phyloP scores from a whole-genome alignment of 768 basidiomycete species.

The Xerocomus spinulosus region DNA sequence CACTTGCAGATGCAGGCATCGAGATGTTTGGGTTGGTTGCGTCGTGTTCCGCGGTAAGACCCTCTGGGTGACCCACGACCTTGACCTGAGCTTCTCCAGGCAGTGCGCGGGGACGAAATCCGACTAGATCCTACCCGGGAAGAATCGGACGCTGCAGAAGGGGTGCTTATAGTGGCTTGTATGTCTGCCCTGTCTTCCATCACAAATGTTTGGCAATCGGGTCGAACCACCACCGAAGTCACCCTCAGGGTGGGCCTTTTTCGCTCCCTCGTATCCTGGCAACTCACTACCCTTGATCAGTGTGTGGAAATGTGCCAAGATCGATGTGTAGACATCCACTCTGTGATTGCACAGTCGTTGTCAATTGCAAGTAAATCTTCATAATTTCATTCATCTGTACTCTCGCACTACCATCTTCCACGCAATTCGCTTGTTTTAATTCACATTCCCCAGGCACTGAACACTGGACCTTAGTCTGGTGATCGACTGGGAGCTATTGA shows the following conservation, averaged over 20 bases:
- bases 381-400: constrained; percentile 3
- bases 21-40: constrained; percentile 86
- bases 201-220: constrained; percentile 85
- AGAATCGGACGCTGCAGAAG: constrained; percentile 55
- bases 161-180: constrained; percentile 73
- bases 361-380: constrained; percentile 24
- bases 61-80: not conserved
- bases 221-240: constrained; percentile 53
- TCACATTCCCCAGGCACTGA: too few species aligned
- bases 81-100: constrained; percentile 35
- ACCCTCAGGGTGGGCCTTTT: constrained; percentile 50
- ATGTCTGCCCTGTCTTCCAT: constrained; percentile 85
- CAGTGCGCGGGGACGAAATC: constrained; percentile 50
- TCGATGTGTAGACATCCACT: constrained; percentile 70
- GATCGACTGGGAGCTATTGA: too few species aligned
- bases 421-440: too few species aligned
- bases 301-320: constrained; percentile 67
- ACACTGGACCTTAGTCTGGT: too few species aligned
- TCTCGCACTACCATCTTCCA: too few species aligned
- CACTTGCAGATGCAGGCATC: constrained; percentile 89
- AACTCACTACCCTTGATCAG: constrained; percentile 34
- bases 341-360: constrained; percentile 68
- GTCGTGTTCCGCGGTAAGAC: constrained; percentile 71
- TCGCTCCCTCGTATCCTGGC: not conserved
- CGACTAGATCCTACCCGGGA: constrained; percentile 80